Base-by-base conservation (phyloP, 208 protist genomes). In the Trypanosoma brucei region DNA sequence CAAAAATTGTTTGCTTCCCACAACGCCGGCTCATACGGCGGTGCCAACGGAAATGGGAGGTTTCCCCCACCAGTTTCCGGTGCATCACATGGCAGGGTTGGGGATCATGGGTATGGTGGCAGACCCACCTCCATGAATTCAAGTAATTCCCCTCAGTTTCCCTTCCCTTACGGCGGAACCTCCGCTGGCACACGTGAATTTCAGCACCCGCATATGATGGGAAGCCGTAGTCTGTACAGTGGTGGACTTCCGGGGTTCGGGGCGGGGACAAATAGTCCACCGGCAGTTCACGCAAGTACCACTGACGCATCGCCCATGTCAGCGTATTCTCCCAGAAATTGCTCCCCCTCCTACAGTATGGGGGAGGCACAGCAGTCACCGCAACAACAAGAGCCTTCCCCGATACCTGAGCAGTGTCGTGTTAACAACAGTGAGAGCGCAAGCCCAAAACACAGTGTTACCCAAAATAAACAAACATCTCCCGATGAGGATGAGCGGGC, bases 261-360 rank as follows among this genome's bases (percentile, higher is more conserved):
- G 11, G 8, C 42, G 42, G 6, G 8, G 42, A 11, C 42, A 11
- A 46, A 14, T 6, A 46, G 11, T 46, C 8, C 42, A 11, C 11
- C 22, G n/a, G 52, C 9, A 40, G 9, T 13, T 22, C 39, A n/a
- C 13, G 50, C 52, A 35, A 57, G 42, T 6, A 38, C 61, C 22
- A 39, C 55, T 8, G 61, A 53, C 9, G 61, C n/a, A 13, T 59
- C 42, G 42, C 61, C 51, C 4, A 6, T 62, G 8, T 57, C 61
- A 30, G 50, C 22, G 31, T 54, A 33, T 54, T 54, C 50, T 54
- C 50, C 50, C 11, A 46, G 11, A 54, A 54, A 54, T 48, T n/a
- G n/a, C 11, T n/a, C 50, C 30, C 50, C 11, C 8, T 7, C 50
- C 9, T 34, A 34, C n/a, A n/a, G 30, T 54, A 54, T n/a, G 7